These are phyloP conservation scores for Phytophthora ohioensis DNA, from an alignment of 352 stramenopile species.

Conservation along the genomic window DNA sequence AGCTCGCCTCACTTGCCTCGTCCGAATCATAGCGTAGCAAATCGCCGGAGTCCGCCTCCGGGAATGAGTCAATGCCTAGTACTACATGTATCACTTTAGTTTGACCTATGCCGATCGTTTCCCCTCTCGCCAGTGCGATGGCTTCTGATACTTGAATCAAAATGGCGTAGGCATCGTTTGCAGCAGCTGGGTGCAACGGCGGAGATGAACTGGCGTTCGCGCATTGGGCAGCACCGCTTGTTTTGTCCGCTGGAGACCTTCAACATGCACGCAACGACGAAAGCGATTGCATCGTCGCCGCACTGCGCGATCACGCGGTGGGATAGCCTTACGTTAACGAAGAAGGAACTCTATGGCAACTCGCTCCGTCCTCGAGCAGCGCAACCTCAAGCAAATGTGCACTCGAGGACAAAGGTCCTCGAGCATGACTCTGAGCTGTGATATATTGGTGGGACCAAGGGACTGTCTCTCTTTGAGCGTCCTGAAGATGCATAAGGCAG, in stretches of 20 bases:
- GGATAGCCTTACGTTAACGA: conserved; percentile 29
- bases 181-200: conserved; percentile 16
- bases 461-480: conserved; percentile 34
- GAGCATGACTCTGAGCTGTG: background rate
- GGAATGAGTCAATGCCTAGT: conserved; percentile 23
- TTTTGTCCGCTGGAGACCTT: conserved; percentile 8
- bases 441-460: conserved; percentile 34
- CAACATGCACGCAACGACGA: conserved; percentile 12
- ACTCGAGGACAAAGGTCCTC: background rate
- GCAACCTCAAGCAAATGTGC: conserved; percentile 10
- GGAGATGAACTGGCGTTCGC: conserved; percentile 12
- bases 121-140: background rate
- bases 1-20: background rate
- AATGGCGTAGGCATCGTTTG: background rate
- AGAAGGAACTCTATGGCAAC: conserved; percentile 38
- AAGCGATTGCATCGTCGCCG: conserved; percentile 9
- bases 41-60: conserved; percentile 9
- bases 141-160: conserved; percentile 9
- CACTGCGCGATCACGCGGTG: conserved; percentile 2
- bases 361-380: conserved; percentile 19
- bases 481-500: conserved; percentile 15
- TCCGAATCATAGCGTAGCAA: conserved; percentile 13
- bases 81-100: background rate
- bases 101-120: no score
- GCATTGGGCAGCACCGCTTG: background rate